A percentile compares a stretch with the other conserved stretches of the same genome.
These are phyloP conservation scores for Komagataea norvegica DNA, from an alignment of 1,139 yeast genomes.

Conservation along the genomic window DNA sequence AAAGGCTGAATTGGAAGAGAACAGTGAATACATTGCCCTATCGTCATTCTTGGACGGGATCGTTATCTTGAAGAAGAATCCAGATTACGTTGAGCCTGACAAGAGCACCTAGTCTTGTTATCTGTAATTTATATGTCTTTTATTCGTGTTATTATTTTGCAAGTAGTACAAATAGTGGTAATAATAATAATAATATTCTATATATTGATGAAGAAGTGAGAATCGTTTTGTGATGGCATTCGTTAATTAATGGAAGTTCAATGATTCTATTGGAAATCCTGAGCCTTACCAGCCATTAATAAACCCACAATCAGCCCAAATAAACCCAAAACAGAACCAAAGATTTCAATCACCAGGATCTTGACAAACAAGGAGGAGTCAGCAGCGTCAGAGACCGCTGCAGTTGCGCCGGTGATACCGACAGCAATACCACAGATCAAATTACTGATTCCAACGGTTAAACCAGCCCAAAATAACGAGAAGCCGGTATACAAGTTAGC, in stretches of 20 bases:
- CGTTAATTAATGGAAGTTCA: not conserved
- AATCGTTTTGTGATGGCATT: not conserved
- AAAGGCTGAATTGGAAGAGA: constrained; percentile 88
- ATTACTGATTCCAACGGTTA: constrained; percentile 91
- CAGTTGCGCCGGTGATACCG: constrained; percentile 96
- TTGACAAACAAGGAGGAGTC: constrained; percentile 93
- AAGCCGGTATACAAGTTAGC: constrained; percentile 91
- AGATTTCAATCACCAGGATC: constrained; percentile 93
- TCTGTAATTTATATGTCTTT: not conserved
- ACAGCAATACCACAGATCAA: constrained; percentile 96
- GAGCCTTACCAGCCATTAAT: constrained; percentile 94
- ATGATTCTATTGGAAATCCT: constrained; percentile 49
- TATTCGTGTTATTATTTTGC: not conserved
- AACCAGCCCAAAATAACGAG: constrained; percentile 96
- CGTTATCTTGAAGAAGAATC: constrained; percentile 87
- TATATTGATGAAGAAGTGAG: not conserved
- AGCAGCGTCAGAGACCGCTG: constrained; percentile 97
- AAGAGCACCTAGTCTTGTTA: constrained; percentile 16
- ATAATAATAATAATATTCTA: not conserved
- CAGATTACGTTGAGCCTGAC: constrained; percentile 68
- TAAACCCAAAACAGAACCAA: constrained; percentile 92
- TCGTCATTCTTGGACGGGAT: constrained; percentile 86
- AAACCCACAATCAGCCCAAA: constrained; percentile 94
- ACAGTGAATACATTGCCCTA: constrained; percentile 84
- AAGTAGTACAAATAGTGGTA: not conserved